Base-by-base conservation (phyloP, 2,329 filamentous ascomycete species). In the Penicillium sp. region DNA sequence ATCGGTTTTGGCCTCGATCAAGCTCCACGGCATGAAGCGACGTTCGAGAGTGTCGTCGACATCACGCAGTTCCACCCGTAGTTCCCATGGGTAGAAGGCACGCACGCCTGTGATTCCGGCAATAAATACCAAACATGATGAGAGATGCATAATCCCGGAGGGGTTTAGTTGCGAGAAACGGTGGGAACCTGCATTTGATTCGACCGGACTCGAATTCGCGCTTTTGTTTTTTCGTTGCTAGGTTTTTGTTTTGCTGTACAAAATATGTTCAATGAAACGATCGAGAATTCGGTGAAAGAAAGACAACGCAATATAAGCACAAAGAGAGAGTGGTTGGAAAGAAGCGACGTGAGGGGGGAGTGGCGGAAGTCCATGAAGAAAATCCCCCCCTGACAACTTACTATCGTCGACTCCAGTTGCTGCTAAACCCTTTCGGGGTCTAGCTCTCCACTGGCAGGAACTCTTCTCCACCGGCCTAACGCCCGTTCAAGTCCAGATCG, bases 11-110 rank as follows among this genome's bases (percentile, higher is more conserved):
- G 55, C 46, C 13, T 60, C 43, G 8, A 59, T 38, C 5, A 68
- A 57, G 7, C 43, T 61, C 62, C 66, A 67, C 5, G 73, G 73
- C 43, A 73, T 55, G 53, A 75, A 75, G 29, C 73, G 71, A 36
- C 66, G 64, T 38, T 55, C 51, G 5, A 66, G 36, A 54, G 56
- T 27, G 50, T 47, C 14, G 56, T 49, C 60, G 24, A 44, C 50
- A 29, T 55, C 58, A 14, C 60, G 49, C 3, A 55, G 40, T 31
- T 59, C 56, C 29, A 67, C 47, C 39, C 66, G 61, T 54, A 69
- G 60, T 31, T 68, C 65, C 59, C 73, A 77, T 16, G 77, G 77
- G 57, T 77, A 77, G 49, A 79, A 79, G 56, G 77, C 77, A 18
- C 68, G 67, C n/a, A 68, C 72, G 44, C 67, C 61, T 13, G 66